These are phyloP conservation scores for Lanmaoa rubissima DNA, from an alignment of 768 basidiomycete species.

Conservation along the genomic window DNA sequence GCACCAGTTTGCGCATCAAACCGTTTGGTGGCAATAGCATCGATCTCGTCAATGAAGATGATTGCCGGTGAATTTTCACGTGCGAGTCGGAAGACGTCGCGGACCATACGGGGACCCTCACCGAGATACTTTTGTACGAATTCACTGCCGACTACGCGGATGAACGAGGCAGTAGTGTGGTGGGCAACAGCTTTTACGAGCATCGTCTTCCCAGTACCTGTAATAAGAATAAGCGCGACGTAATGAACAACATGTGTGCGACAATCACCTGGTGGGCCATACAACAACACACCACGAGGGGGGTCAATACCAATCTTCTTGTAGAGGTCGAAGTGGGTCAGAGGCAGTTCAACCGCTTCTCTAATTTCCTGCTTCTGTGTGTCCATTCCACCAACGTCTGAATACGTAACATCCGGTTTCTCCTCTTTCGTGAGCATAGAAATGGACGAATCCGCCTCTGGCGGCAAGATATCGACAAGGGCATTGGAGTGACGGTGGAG, in stretches of 20 bases:
- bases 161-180: conserved; percentile 96
- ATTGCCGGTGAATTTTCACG: conserved; percentile 96
- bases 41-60: conserved; percentile 99
- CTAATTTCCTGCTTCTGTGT: conserved; percentile 98
- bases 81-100: conserved; percentile 97
- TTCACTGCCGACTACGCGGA: conserved; percentile 96
- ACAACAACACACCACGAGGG: conserved; percentile 92
- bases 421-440: conserved; percentile 93
- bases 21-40: conserved; percentile 98
- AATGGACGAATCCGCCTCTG: conserved; percentile 97
- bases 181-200: conserved; percentile 99
- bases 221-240: conserved; percentile 3
- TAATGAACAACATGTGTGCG: background rate
- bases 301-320: conserved; percentile 99
- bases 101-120: conserved; percentile 99
- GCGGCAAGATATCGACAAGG: conserved; percentile 95
- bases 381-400: conserved; percentile 97
- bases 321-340: conserved; percentile 97
- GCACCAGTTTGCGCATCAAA: conserved; percentile 99
- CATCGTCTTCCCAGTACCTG: conserved; percentile 99
- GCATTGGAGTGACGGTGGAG: conserved; percentile 98
- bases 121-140: conserved; percentile 99
- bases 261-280: conserved; percentile 87
- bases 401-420: conserved; percentile 90
- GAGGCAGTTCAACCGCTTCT: conserved; percentile 95